Conservation (phyloP, 495 filamentous ascomycete species). For the Penicillium longicatenatum region DNA sequence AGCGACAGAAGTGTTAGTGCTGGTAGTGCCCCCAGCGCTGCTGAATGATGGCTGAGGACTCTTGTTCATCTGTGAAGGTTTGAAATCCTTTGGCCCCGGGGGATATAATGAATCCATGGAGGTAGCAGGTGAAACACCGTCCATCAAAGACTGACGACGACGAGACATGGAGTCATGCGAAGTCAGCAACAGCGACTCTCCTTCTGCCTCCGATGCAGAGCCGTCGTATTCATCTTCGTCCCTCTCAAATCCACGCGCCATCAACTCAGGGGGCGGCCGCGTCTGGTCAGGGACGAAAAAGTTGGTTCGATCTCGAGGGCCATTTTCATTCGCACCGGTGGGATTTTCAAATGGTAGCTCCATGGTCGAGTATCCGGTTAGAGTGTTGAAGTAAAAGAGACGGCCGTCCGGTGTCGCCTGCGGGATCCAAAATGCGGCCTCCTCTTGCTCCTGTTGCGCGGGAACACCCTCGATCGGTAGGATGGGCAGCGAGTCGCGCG, state of each 20-base stretch:
- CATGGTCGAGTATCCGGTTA: constrained; percentile 89
- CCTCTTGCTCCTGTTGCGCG: constrained; percentile 70
- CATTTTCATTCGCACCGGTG: constrained; percentile 74
- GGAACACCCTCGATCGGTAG: constrained; percentile 68
- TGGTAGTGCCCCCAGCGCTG: constrained; percentile 25
- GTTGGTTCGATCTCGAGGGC: constrained; percentile 84
- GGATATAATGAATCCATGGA: constrained; percentile 87
- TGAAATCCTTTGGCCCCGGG: constrained; percentile 35
- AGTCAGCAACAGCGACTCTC: constrained; percentile 58
- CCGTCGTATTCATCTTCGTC: constrained; percentile 86
- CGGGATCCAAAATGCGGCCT: constrained; percentile 97
- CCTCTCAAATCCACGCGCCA: constrained; percentile 77
- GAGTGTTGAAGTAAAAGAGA: constrained; percentile 96
- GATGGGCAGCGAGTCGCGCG: constrained; percentile 55
- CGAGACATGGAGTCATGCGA: constrained; percentile 61
- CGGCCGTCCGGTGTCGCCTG: constrained; percentile 93
- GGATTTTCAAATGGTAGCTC: constrained; percentile 93
- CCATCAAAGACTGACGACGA: constrained; percentile 65
- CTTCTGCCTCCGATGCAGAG: constrained; percentile 87
- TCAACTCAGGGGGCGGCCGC: constrained; percentile 86
- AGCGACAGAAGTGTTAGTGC: constrained; percentile 36
- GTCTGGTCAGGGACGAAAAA: constrained; percentile 88
- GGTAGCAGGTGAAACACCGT: constrained; percentile 82
- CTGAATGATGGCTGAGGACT: constrained; percentile 29
- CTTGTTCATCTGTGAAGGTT: constrained; percentile 20